Conservation (phyloP, 352 stramenopile genomes). For the Phytophthora litchii region DNA sequence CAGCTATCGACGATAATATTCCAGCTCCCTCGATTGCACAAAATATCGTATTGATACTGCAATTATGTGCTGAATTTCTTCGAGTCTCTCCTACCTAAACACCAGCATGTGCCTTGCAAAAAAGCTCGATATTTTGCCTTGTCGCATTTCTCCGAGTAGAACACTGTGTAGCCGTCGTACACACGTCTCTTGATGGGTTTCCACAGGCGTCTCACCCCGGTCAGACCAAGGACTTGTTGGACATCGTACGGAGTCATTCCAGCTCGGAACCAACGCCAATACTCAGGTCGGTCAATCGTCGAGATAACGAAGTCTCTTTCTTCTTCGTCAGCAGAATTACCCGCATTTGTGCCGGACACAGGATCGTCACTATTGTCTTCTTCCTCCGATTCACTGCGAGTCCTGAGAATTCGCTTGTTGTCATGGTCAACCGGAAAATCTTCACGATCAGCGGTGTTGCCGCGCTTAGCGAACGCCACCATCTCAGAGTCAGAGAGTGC, state of each 20-base stretch:
- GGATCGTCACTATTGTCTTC: slow-evolving; percentile 11
- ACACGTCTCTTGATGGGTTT: slow-evolving; percentile 23
- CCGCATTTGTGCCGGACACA: not conserved
- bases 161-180: slow-evolving; percentile 20
- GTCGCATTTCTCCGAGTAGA: slow-evolving; percentile 15
- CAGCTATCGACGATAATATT: no score
- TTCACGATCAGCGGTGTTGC: not conserved
- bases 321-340: slow-evolving; percentile 13
- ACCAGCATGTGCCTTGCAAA: slow-evolving; percentile 7
- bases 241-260: slow-evolving; percentile 13
- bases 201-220: slow-evolving; percentile 9
- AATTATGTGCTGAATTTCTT: no score
- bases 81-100: no score
- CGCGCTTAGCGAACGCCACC: not conserved
- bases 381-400: not conserved
- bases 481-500: not conserved
- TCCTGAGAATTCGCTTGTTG: slow-evolving; percentile 4
- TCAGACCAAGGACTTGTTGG: slow-evolving; percentile 14
- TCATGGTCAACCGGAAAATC: not conserved
- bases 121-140: slow-evolving; percentile 6
- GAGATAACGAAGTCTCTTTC: slow-evolving; percentile 15
- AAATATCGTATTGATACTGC: no score
- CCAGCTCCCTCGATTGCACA: no score
- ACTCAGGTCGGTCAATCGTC: slow-evolving; percentile 8
- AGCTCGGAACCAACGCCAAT: slow-evolving; percentile 14